These are phyloP conservation scores for Penium margaritaceum DNA, from an alignment of 139 green algal genomes.

Conservation along the genomic window DNA sequence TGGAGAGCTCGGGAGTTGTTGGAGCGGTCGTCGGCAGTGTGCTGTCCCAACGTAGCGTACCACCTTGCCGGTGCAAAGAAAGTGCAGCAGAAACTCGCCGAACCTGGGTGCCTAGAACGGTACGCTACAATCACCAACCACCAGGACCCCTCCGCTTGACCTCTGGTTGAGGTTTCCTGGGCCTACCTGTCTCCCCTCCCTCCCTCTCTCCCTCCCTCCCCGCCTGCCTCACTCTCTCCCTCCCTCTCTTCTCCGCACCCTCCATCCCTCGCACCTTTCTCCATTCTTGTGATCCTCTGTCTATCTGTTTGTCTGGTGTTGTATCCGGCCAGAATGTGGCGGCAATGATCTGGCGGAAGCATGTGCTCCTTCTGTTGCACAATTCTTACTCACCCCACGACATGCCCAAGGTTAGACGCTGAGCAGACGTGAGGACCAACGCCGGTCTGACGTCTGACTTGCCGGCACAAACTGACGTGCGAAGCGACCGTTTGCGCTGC, in stretches of 20 bases:
- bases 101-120: slow-evolving; percentile 59
- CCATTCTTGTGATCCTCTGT: too few relatives aligned
- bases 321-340: too few relatives aligned
- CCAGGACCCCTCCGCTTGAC: not conserved
- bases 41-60: slow-evolving; percentile 77
- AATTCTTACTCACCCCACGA: too few relatives aligned
- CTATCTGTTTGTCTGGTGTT: too few relatives aligned
- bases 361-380: too few relatives aligned
- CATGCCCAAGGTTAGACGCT: too few relatives aligned
- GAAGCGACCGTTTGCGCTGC: too few relatives aligned
- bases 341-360: too few relatives aligned
- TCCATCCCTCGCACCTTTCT: not conserved
- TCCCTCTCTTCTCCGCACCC: not conserved
- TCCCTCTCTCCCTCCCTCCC: slow-evolving; percentile 4
- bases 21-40: slow-evolving; percentile 68
- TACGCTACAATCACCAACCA: not conserved
- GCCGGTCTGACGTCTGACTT: too few relatives aligned
- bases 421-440: too few relatives aligned
- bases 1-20: slow-evolving; percentile 71
- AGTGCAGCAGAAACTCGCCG: slow-evolving; percentile 79
- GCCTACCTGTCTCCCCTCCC: not conserved
- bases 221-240: not conserved
- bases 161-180: not conserved
- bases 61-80: slow-evolving; percentile 92
- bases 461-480: too few relatives aligned